These are phyloP conservation scores for Tephrocybe sp. DNA, from an alignment of 768 basidiomycete genomes.

Conservation along the genomic window DNA sequence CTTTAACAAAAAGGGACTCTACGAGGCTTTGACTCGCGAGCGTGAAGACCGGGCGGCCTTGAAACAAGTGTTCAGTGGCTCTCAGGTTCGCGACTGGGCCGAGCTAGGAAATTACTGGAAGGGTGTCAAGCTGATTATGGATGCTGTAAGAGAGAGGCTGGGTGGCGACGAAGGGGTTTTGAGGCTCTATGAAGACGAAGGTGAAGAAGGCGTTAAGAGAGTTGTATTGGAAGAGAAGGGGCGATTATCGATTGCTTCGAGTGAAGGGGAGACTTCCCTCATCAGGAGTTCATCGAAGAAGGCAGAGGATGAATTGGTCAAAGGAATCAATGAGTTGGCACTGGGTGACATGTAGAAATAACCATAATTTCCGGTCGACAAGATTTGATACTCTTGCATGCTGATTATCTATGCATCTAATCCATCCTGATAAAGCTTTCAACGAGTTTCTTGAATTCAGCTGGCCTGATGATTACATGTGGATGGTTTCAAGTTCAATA, in stretches of 20 bases:
- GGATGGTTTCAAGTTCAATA: not conserved
- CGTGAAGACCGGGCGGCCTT: slow-evolving; percentile 29
- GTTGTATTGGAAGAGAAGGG: slow-evolving; percentile 8
- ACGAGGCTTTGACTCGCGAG: slow-evolving; percentile 35
- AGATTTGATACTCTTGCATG: too few relatives aligned
- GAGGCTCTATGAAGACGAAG: slow-evolving; percentile 31
- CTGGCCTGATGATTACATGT: slow-evolving; percentile 27
- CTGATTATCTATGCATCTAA: too few relatives aligned
- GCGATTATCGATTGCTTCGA: not conserved
- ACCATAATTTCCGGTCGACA: too few relatives aligned
- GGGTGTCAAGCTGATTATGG: slow-evolving; percentile 46
- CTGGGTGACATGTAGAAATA: not conserved
- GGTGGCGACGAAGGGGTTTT: slow-evolving; percentile 50
- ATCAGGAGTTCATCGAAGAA: not conserved
- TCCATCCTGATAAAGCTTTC: slow-evolving; percentile 20
- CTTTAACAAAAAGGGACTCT: slow-evolving; percentile 53
- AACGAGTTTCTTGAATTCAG: slow-evolving; percentile 45
- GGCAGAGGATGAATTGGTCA: not conserved
- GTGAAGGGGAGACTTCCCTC: not conserved
- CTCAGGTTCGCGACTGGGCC: slow-evolving; percentile 54
- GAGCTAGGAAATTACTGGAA: slow-evolving; percentile 44
- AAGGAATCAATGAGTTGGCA: not conserved
- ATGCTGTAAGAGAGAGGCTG: slow-evolving; percentile 42
- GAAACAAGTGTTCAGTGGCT: slow-evolving; percentile 51
- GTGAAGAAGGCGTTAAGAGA: slow-evolving; percentile 5